phyloP scores from a whole-genome alignment of 2,329 filamentous ascomycete genomes.

The Annulohypoxylon truncatum region DNA sequence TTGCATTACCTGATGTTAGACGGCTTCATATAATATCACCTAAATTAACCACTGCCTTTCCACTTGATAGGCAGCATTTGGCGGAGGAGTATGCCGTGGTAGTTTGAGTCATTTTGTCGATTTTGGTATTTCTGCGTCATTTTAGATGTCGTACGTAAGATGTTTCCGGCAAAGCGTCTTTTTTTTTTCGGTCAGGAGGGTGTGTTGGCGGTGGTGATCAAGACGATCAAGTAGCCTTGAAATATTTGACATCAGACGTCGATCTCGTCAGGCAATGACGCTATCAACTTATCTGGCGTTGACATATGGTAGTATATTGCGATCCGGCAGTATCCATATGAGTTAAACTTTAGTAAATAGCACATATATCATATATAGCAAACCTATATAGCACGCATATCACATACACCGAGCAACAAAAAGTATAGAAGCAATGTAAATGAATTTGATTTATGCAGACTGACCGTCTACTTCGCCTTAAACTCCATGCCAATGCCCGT shows the following conservation, averaged over 20 bases:
- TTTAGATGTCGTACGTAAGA: neutral
- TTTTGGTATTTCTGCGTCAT: neutral
- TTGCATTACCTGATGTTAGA: neutral
- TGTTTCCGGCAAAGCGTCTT: neutral
- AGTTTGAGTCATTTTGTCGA: neutral
- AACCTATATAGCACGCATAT: neutral
- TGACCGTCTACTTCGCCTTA: slow-evolving; percentile 12
- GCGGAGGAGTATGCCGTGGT: neutral
- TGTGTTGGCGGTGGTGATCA: slow-evolving; percentile 12
- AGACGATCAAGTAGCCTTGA: slow-evolving; percentile 5
- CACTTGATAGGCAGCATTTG: neutral
- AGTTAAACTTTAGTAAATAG: neutral
- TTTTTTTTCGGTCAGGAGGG: neutral
- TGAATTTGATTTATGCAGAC: slow-evolving; percentile 18
- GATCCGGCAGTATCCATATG: neutral
- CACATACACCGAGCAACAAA: neutral
- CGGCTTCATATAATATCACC: neutral
- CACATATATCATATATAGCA: neutral
- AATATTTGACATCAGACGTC: neutral
- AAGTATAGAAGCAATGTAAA: neutral
- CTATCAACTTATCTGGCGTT: neutral
- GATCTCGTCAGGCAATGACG: neutral
- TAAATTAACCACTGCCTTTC: neutral
- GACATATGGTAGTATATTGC: neutral
- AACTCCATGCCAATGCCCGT: slow-evolving; percentile 37